Conservation (phyloP, 371 early-diverging fungal species). For the Cokeromyces recurvatus region DNA sequence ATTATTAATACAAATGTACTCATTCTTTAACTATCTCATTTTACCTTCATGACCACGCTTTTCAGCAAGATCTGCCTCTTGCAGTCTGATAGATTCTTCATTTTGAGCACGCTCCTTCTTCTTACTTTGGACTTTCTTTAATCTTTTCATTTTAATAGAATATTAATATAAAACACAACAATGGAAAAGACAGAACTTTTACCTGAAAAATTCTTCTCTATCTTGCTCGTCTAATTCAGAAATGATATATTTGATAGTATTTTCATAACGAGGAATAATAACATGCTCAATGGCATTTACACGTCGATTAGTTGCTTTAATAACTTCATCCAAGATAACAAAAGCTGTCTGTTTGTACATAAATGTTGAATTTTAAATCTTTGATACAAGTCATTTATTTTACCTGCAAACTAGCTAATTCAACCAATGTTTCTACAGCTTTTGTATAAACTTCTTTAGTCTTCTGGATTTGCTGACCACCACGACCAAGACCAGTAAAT, state of each 20-base stretch:
- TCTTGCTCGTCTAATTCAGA: constrained; percentile 99
- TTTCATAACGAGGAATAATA: constrained; percentile 98
- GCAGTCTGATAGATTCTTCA: constrained; percentile 35
- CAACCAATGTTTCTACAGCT: constrained; percentile 92
- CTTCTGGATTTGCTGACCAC: constrained; percentile 95
- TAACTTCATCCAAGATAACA: constrained; percentile 97
- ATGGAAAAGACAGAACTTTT: not conserved
- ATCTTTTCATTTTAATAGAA: constrained; percentile 37
- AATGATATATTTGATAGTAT: constrained; percentile 96
- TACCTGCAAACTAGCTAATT: constrained; percentile 95
- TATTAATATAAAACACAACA: not conserved
- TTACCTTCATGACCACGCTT: constrained; percentile 14
- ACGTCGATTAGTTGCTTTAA: constrained; percentile 98
- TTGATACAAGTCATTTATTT: not conserved
- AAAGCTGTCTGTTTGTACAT: constrained; percentile 44
- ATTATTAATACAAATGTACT: not conserved
- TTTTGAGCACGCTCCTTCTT: constrained; percentile 87
- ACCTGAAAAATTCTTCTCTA: constrained; percentile 99
- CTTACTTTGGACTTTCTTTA: constrained; percentile 97
- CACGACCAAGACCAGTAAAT: constrained; percentile 95
- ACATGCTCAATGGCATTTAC: constrained; percentile 99
- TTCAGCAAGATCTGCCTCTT: constrained; percentile 15
- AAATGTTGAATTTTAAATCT: not conserved
- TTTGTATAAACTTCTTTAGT: constrained; percentile 93
- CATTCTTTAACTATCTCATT: no score